Evolutionary conservation across 2,329 filamentous ascomycete genomes (phyloP), one percentile per base, ranked within the genome.

Genomic region (Cercospora sojina): DNA sequence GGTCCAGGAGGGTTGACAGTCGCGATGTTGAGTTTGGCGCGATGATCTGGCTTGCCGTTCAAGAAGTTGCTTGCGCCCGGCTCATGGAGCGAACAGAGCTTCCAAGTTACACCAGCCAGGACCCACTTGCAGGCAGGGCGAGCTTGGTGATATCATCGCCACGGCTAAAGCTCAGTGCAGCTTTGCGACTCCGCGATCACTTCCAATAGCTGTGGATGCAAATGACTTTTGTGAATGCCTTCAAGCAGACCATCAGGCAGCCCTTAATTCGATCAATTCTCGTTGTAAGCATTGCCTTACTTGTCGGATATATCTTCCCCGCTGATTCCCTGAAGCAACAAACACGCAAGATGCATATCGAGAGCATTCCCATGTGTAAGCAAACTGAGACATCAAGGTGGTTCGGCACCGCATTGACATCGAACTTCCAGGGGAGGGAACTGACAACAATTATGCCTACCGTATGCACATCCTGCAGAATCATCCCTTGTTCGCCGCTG

Each of bases 301-400:
- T 73, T 4, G 35, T 58, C 43, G 69, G 53, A 51, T 70, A 56
- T 16, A 56, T 56, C 13, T 67, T 68, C 55, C 6, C 64, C 16
- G 69, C 74, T 75, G 70, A 75, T 70, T n/a, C 32, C 18, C n/a
- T 25, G 32, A 71, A 74, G 70, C 67, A 64, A 65, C 64, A 32
- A 60, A 41, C 65, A 35, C 68, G 73, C 67, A 77, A 76, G 66
- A 95, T 95, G 91, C 91, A 94, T 86, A 90, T 94, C 81, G 87
- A 91, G 80, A 91, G 90, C 72, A 94, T 95, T 80, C 91, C 91
- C 65, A 94, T 95, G 91, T 94, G 91, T 93, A 86, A 76, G 88
- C 60, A 29, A 20, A 25, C n/a, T 20, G 25, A 58, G 38, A 64
- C 68, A 69, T 83, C 68, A 74, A 71, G 66, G 74, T 69, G 63